phyloP scores from a whole-genome alignment of 2,329 filamentous ascomycete genomes.

The Cladosporium halotolerans region DNA sequence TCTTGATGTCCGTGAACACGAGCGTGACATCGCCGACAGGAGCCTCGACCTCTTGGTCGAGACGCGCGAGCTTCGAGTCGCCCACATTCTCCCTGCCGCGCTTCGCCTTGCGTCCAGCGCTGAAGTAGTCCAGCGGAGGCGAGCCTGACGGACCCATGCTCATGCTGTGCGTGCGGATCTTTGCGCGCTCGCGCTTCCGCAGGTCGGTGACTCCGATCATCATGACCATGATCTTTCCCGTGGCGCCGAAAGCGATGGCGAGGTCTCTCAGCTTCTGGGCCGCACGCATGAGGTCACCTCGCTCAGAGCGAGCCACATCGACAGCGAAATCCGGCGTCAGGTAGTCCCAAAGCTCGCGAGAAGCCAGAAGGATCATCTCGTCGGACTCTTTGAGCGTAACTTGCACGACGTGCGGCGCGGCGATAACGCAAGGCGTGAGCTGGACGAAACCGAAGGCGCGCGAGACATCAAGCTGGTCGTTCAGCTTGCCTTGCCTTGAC shows the following conservation, averaged over 20 bases:
- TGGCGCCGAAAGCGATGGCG: constrained; percentile 90
- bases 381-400: constrained; percentile 78
- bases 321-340: constrained; percentile 83
- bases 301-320: constrained; percentile 81
- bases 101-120: constrained; percentile 59
- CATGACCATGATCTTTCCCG: constrained; percentile 98
- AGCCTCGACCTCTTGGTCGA: constrained; percentile 85
- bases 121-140: constrained; percentile 60
- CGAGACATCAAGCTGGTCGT: constrained; percentile 85
- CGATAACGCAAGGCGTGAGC: constrained; percentile 86
- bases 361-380: constrained; percentile 88
- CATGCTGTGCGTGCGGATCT: constrained; percentile 74
- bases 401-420: constrained; percentile 76
- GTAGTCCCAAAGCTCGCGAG: constrained; percentile 91
- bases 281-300: constrained; percentile 85
- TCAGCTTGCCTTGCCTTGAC: constrained; percentile 86
- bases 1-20: constrained; percentile 98
- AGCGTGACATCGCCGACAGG: constrained; percentile 87
- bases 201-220: constrained; percentile 89
- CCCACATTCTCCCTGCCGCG: constrained; percentile 53
- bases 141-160: constrained; percentile 73
- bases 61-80: constrained; percentile 78
- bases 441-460: constrained; percentile 93
- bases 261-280: constrained; percentile 91
- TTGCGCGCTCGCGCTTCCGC: constrained; percentile 73